Evolutionary conservation across 148 eudicot genomes (phyloP), one percentile per base, ranked within the genome.

Genomic region (Simmondsia chinensis): DNA sequence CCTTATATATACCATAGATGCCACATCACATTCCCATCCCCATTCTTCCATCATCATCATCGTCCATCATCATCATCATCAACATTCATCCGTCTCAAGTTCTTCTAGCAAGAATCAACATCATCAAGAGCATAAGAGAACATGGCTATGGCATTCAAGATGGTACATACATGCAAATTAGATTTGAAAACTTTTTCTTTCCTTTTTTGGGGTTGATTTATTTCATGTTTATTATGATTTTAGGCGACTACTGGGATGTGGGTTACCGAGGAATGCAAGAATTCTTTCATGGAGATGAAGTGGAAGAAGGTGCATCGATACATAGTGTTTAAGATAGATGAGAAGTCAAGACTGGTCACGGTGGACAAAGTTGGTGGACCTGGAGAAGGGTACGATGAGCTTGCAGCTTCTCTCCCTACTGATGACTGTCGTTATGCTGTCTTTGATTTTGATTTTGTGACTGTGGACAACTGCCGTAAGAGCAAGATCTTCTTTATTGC

Each of bases 401-500:
- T 88, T 5, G 73, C 94, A 8, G 96, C 96, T 3, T 65, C 94
- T 0, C 73, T 88, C 8, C 96, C 96, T 0, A 57, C 62, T 11
- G 96, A 88, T 17, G 96, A 88, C 20, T 88, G 96, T 46, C 89
- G 96, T 3, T 88, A 83, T 37, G 89, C 94, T 0, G 94, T 88
- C 23, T 88, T 88, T 8, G 96, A 88, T 29, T 77, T 88, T 20
- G 97, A 88, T 33, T 88, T 84, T 41, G 91, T 88, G 15, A 77
- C 95, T 28, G 77, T 71, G 15, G 97, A 89, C 39, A 84, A 83
- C 23, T 89, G 97, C 59, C 84, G 87, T 12, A 89, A 80, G 71
- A 77, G 93, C 97, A 89, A 89, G 80, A 89, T 89, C 72, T 89
- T 89, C 78, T 89, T 89, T 78, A 89, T 89, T 26, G 93, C 97